phyloP scores from a whole-genome alignment of 805 yeast species.

The Candida endomychidarum region DNA sequence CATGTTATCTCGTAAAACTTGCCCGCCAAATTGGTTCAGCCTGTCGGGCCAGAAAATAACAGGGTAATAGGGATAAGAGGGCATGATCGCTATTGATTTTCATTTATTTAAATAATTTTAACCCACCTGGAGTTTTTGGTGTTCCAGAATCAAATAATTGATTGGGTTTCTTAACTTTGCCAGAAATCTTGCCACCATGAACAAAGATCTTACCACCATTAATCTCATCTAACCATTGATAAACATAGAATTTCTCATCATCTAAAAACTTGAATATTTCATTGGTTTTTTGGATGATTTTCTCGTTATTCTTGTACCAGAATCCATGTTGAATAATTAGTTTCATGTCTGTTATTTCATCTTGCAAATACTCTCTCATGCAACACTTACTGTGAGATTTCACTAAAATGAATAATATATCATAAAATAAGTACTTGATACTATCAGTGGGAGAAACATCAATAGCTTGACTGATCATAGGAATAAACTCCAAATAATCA shows the following conservation, averaged over 20 bases:
- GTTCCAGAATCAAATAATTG: neutral
- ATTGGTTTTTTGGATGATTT: conserved; percentile 22
- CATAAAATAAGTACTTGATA: conserved; percentile 26
- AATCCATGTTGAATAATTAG: conserved; percentile 35
- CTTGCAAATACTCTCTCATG: conserved; percentile 29
- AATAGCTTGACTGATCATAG: conserved; percentile 36
- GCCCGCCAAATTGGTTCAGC: too few relatives aligned
- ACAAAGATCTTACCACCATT: conserved; percentile 11
- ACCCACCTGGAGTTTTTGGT: conserved; percentile 3
- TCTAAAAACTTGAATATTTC: conserved; percentile 19
- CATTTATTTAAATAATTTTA: conserved; percentile 1
- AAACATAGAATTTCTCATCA: neutral
- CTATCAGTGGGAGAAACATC: conserved; percentile 19
- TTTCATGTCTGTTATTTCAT: conserved; percentile 24
- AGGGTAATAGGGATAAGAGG: too few relatives aligned
- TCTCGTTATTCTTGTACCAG: conserved; percentile 24
- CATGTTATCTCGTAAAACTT: too few relatives aligned
- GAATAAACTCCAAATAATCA: conserved; percentile 31
- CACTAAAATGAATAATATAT: conserved; percentile 22
- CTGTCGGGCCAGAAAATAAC: too few relatives aligned
- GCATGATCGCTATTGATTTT: too few relatives aligned
- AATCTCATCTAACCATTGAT: conserved; percentile 10
- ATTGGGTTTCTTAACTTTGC: neutral
- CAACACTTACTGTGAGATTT: conserved; percentile 33
- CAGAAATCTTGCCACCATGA: neutral